A percentile compares a stretch with the other conserved stretches of the same genome.
These are phyloP conservation scores for Pleurotus cornucopiae DNA, from an alignment of 768 basidiomycete species.

Conservation along the genomic window DNA sequence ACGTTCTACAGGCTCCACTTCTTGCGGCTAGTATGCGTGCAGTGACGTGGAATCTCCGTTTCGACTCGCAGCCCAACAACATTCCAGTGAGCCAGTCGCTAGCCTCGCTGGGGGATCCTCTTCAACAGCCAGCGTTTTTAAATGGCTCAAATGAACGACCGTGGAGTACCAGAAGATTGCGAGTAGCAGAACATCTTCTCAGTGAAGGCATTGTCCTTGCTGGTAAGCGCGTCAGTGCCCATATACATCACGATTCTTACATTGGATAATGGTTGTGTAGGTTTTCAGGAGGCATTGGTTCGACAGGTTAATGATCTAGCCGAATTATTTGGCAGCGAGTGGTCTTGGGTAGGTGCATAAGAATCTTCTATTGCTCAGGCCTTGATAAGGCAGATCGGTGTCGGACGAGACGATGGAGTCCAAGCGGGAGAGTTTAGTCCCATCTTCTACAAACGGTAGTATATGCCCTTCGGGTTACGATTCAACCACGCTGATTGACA, in stretches of 20 bases:
- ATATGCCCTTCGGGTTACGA: neutral
- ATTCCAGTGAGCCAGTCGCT: conserved; percentile 46
- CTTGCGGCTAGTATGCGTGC: conserved; percentile 25
- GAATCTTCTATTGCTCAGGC: too few species aligned
- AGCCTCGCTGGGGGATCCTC: conserved; percentile 36
- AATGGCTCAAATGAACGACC: conserved; percentile 38
- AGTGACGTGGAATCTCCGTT: conserved; percentile 51
- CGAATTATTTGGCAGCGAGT: conserved; percentile 48
- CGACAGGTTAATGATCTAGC: conserved; percentile 54
- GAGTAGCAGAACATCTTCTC: conserved; percentile 42
- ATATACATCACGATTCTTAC: too few species aligned
- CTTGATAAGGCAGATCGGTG: conserved; percentile 38
- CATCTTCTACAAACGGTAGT: conserved; percentile 53
- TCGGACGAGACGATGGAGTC: conserved; percentile 58
- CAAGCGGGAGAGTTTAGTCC: conserved; percentile 57
- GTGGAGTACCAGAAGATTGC: conserved; percentile 48
- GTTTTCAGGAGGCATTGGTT: conserved; percentile 51
- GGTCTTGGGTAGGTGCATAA: conserved; percentile 40
- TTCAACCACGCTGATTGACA: neutral
- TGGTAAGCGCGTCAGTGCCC: conserved; percentile 20
- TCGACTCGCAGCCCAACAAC: conserved; percentile 46
- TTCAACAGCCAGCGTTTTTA: conserved; percentile 27
- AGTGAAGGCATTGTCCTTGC: conserved; percentile 35
- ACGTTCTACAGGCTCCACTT: neutral
- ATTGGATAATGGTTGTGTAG: conserved; percentile 17